Evolutionary conservation across 31 red algal genomes (phyloP).

Genomic region (Bonnemaisonia californica): DNA sequence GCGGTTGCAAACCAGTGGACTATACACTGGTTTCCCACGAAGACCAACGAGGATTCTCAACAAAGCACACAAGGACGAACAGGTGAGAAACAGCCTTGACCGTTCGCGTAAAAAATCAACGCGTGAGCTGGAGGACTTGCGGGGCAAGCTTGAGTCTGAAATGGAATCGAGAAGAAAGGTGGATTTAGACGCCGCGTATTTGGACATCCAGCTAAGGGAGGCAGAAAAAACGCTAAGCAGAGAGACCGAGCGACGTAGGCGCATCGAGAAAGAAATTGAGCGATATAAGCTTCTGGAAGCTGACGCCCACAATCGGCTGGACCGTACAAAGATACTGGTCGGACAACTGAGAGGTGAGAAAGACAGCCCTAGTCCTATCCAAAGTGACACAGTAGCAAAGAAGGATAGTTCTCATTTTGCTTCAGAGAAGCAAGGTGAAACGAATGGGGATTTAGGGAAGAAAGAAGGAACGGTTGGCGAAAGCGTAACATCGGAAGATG

Average conservation of each 20-base stretch:
- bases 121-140: conserved; percentile 53
- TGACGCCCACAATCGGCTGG: conserved; percentile 5
- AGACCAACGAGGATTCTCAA: conserved; percentile 34
- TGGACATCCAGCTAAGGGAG: conserved; percentile 21
- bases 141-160: conserved; percentile 35
- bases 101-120: conserved; percentile 41
- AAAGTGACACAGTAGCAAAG: neutral
- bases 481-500: conserved; percentile 5
- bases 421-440: neutral
- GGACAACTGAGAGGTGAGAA: conserved; percentile 15
- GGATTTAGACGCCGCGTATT: conserved; percentile 48
- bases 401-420: neutral
- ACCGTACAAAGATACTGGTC: conserved; percentile 31
- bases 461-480: neutral
- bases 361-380: neutral
- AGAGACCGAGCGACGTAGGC: neutral
- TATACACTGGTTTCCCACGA: conserved; percentile 32
- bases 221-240: neutral
- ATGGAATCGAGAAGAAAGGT: conserved; percentile 47
- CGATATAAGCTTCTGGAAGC: conserved; percentile 16
- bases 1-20: conserved; percentile 26
- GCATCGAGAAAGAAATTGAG: conserved; percentile 25
- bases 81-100: neutral
- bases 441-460: conserved; percentile 1
- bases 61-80: conserved; percentile 32